Conservation (phyloP, 148 eudicot genomes). For the Cornus kousa region DNA sequence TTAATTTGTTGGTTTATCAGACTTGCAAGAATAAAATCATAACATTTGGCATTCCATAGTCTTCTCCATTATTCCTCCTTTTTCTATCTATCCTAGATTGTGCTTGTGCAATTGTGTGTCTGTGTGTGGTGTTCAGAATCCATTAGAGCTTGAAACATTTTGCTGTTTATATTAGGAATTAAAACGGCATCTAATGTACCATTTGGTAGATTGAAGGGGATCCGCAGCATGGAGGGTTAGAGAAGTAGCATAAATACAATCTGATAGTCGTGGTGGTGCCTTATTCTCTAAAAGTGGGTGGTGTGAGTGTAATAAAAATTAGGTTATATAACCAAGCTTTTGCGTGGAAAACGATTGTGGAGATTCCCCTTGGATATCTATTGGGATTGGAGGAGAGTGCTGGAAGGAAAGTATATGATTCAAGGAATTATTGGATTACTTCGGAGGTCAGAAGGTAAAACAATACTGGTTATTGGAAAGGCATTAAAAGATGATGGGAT, state of each 20-base stretch:
- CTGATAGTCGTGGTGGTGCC: no score
- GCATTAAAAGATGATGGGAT: neutral
- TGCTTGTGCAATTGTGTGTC: neutral
- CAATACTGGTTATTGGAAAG: neutral
- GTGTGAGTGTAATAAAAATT: no score
- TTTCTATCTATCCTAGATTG: neutral
- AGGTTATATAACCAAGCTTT: neutral
- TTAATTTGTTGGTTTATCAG: neutral
- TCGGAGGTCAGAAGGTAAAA: neutral
- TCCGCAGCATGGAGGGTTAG: no score
- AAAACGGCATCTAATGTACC: no score
- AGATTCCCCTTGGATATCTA: neutral
- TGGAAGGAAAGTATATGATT: neutral
- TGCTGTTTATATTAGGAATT: neutral
- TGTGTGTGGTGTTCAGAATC: neutral
- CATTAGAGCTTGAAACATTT: neutral
- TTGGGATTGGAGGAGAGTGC: neutral
- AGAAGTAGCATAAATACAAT: no score
- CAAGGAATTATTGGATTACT: neutral
- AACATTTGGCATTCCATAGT: neutral
- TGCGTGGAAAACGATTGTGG: neutral
- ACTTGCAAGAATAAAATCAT: neutral
- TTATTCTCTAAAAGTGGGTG: no score
- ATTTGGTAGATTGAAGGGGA: neutral
- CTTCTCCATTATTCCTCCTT: neutral